Conservation (phyloP, 148 eudicot genomes). For the Diospyros kaki region DNA sequence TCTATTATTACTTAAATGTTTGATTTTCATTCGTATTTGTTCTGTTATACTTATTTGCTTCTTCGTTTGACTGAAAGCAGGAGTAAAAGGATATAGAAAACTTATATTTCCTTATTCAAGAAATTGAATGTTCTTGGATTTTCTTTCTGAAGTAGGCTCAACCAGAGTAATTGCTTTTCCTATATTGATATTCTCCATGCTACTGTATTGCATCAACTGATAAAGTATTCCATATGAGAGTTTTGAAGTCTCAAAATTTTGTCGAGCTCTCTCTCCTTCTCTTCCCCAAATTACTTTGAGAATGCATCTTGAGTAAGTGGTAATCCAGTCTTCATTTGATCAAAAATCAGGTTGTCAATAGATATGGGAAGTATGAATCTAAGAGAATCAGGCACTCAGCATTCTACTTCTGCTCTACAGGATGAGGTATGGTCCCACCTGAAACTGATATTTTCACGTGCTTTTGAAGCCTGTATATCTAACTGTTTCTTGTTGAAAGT, state of each 20-base stretch:
- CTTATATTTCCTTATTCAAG: not conserved
- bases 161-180: not conserved
- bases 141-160: not conserved
- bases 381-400: slow-evolving; percentile 49
- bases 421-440: slow-evolving; percentile 60
- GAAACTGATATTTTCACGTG: not conserved
- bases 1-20: not conserved
- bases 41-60: not conserved
- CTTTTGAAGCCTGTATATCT: slow-evolving; percentile 5
- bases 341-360: slow-evolving; percentile 57
- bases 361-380: slow-evolving; percentile 74
- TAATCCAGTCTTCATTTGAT: slow-evolving; percentile 7
- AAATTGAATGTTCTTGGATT: not conserved
- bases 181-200: no score
- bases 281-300: not conserved
- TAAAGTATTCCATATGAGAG: not conserved
- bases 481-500: not conserved
- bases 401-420: slow-evolving; percentile 73
- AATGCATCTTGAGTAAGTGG: not conserved
- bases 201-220: not conserved
- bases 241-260: not conserved
- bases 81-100: not conserved
- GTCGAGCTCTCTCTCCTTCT: not conserved
- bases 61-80: not conserved
- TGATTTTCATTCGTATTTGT: not conserved